Evolutionary conservation across 305 asterid species (phyloP).

Genomic region (Fraxinus velutina): DNA sequence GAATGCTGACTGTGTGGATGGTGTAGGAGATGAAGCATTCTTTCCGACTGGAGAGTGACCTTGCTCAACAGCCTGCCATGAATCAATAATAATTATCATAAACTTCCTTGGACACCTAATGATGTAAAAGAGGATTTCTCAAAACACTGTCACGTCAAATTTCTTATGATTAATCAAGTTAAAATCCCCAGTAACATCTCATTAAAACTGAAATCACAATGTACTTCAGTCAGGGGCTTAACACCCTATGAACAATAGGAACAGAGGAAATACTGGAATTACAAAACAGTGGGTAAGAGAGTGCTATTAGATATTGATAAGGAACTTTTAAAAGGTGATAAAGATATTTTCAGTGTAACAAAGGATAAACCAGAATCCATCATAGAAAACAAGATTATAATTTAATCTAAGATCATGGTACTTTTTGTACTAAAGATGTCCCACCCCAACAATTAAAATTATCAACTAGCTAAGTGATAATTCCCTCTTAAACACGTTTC

Average conservation of each 20-base stretch:
- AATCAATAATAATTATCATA: conserved; percentile 13
- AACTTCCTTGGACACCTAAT: neutral
- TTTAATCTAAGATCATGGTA: neutral
- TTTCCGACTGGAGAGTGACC: conserved; percentile 19
- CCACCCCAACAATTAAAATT: neutral
- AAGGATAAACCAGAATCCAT: neutral
- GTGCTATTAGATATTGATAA: neutral
- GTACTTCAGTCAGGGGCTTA: neutral
- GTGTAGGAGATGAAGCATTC: conserved; percentile 22
- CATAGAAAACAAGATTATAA: neutral
- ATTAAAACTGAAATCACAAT: neutral
- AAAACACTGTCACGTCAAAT: neutral
- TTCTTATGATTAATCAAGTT: neutral
- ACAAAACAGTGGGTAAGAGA: neutral
- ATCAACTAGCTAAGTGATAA: neutral
- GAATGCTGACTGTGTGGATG: conserved; percentile 7
- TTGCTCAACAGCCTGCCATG: conserved; percentile 28
- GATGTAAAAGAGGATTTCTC: neutral
- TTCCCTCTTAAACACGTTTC: neutral
- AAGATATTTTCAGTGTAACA: neutral
- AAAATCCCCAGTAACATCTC: neutral
- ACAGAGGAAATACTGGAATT: neutral
- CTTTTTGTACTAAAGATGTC: neutral
- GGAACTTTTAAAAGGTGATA: neutral
- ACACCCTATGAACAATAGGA: neutral